Conservation (phyloP, 139 green algal genomes). For the Picochlorum sp. region DNA sequence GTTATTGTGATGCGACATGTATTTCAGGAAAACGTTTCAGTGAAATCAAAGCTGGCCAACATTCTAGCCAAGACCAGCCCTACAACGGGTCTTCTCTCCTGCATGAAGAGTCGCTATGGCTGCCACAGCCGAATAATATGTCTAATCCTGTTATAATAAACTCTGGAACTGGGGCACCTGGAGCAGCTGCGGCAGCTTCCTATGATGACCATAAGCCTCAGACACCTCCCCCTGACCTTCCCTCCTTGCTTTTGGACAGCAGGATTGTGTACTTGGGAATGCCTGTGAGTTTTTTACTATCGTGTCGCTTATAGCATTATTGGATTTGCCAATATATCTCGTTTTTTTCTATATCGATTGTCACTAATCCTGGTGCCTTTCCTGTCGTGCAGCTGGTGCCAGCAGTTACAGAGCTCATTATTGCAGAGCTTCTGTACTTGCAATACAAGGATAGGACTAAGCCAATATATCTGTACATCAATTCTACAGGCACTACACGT, state of each 20-base stretch:
- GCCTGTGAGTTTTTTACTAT: constrained; percentile 46
- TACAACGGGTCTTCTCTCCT: background rate
- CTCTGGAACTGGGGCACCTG: constrained; percentile 7
- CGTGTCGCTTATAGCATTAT: background rate
- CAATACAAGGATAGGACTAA: constrained; percentile 71
- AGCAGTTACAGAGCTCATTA: constrained; percentile 95
- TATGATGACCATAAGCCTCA: constrained; percentile 32
- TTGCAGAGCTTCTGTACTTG: constrained; percentile 94
- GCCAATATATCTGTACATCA: constrained; percentile 93
- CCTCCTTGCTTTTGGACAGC: constrained; percentile 89
- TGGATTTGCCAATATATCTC: background rate
- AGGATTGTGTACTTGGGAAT: constrained; percentile 98
- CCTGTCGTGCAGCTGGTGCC: constrained; percentile 76
- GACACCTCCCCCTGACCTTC: constrained; percentile 87
- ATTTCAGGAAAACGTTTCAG: too few species aligned
- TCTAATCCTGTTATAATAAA: background rate
- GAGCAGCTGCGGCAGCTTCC: constrained; percentile 22
- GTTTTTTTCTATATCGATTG: background rate
- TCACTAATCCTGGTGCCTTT: constrained; percentile 3
- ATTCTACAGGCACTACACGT: constrained; percentile 69
- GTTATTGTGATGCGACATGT: too few species aligned
- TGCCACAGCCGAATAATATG: background rate
- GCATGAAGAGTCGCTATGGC: constrained; percentile 7
- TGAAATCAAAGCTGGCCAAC: background rate
- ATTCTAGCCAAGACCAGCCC: background rate